Conservation (phyloP, 345 rosid species). For the Kernera saxatilis region DNA sequence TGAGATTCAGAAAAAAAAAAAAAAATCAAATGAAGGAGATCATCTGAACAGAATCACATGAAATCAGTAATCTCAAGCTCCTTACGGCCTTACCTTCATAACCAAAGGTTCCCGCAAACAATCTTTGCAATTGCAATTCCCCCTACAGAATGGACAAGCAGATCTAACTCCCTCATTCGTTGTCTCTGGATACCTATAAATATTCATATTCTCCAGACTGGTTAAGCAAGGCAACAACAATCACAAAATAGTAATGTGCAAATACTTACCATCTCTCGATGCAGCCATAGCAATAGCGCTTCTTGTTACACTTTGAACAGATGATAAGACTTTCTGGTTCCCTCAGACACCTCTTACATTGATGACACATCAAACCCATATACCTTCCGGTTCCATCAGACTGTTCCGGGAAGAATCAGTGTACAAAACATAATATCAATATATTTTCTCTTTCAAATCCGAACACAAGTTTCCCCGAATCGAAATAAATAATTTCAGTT, state of each 20-base stretch:
- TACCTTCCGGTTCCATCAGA: no score
- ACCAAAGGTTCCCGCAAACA: constrained; percentile 25
- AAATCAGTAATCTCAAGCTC: not conserved
- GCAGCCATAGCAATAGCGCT: constrained; percentile 11
- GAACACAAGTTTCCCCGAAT: no score
- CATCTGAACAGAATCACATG: not conserved
- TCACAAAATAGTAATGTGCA: no score
- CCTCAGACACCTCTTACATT: no score
- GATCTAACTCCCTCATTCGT: constrained; percentile 8
- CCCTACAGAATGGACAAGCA: constrained; percentile 22
- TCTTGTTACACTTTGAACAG: constrained; percentile 17
- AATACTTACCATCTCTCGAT: constrained; percentile 20
- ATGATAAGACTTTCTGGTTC: no score
- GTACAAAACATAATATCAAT: no score
- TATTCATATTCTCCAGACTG: not conserved
- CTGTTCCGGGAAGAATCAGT: no score
- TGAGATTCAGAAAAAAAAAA: not conserved
- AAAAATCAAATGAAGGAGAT: not conserved
- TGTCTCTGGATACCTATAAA: constrained; percentile 23
- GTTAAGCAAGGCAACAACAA: not conserved
- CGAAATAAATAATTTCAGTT: no score
- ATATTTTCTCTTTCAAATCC: no score
- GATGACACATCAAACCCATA: no score
- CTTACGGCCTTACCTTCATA: constrained; percentile 31
- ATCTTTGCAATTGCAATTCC: constrained; percentile 26